Evolutionary conservation across 345 rosid species (phyloP).

Genomic region (Balakata baccata): DNA sequence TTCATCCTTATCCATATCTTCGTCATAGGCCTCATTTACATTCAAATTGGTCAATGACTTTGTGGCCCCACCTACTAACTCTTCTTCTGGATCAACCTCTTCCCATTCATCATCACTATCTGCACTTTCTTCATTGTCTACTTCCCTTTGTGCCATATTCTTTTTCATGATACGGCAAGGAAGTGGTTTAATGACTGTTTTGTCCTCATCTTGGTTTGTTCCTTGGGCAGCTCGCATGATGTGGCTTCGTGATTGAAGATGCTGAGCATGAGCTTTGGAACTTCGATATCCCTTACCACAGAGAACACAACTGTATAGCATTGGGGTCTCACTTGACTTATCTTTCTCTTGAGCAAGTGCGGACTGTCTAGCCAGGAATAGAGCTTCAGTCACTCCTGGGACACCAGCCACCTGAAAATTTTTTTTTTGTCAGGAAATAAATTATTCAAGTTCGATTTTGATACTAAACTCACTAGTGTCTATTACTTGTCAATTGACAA

Average conservation of each 20-base stretch:
- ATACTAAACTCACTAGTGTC: not conserved
- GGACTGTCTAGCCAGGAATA: conserved; percentile 76
- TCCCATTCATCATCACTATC: conserved; percentile 85
- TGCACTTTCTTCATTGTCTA: conserved; percentile 29
- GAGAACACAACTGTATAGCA: conserved; percentile 68
- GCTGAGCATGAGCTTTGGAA: conserved; percentile 81
- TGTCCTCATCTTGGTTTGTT: conserved; percentile 46
- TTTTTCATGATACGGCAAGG: conserved; percentile 42
- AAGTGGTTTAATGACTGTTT: conserved; percentile 54
- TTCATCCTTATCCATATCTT: conserved; percentile 41
- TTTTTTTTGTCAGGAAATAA: not conserved
- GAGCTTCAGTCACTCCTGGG: conserved; percentile 87
- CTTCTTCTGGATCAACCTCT: conserved; percentile 74
- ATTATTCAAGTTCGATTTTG: not conserved
- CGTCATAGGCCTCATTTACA: conserved; percentile 41
- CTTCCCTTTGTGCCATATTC: conserved; percentile 25
- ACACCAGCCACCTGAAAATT: conserved; percentile 77
- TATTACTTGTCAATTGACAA: not conserved
- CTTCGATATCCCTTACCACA: conserved; percentile 85
- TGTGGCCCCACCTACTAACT: conserved; percentile 47
- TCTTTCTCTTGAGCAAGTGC: conserved; percentile 62
- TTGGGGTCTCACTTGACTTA: conserved; percentile 49
- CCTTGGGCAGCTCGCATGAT: conserved; percentile 57
- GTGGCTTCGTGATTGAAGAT: conserved; percentile 71
- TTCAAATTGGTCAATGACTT: conserved; percentile 52